Percentiles rank a stretch among this genome's conserved stretches.
phyloP scores from a whole-genome alignment of 345 rosid species.

The Xanthoceras sorbifolium region DNA sequence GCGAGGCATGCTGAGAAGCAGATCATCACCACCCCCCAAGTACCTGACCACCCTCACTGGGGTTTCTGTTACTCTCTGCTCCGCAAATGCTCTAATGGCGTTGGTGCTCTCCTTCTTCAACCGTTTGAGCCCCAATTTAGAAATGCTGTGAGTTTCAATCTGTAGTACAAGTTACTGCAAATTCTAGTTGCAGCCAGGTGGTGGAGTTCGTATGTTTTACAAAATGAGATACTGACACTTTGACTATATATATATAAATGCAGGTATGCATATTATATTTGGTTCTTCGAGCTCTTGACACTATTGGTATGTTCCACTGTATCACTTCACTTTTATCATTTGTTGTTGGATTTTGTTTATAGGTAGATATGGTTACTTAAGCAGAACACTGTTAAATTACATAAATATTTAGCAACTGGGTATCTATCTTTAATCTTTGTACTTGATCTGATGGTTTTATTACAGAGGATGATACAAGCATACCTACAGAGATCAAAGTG shows the following conservation, averaged over 20 bases:
- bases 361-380: too few relatives aligned
- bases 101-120: slow-evolving; percentile 71
- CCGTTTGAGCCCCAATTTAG: slow-evolving; percentile 83
- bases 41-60: slow-evolving; percentile 76
- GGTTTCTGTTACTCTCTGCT: slow-evolving; percentile 88
- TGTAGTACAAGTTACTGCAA: too few relatives aligned
- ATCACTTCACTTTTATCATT: slow-evolving; percentile 2
- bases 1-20: slow-evolving; percentile 70
- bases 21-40: too few relatives aligned
- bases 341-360: neutral
- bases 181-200: too few relatives aligned
- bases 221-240: neutral
- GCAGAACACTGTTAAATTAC: too few relatives aligned
- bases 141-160: slow-evolving; percentile 70
- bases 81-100: slow-evolving; percentile 84
- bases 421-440: too few relatives aligned
- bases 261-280: slow-evolving; percentile 87
- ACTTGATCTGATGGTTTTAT: slow-evolving; percentile 14
- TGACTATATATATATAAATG: slow-evolving; percentile 34
- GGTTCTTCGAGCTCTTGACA: slow-evolving; percentile 96
- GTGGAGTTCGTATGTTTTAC: too few relatives aligned
- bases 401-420: too few relatives aligned
- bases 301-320: slow-evolving; percentile 65
- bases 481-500: slow-evolving; percentile 76
- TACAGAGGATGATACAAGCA: slow-evolving; percentile 98